Evolutionary conservation across 371 early-diverging fungal genomes (phyloP).

Genomic region (Smittium culicis): DNA sequence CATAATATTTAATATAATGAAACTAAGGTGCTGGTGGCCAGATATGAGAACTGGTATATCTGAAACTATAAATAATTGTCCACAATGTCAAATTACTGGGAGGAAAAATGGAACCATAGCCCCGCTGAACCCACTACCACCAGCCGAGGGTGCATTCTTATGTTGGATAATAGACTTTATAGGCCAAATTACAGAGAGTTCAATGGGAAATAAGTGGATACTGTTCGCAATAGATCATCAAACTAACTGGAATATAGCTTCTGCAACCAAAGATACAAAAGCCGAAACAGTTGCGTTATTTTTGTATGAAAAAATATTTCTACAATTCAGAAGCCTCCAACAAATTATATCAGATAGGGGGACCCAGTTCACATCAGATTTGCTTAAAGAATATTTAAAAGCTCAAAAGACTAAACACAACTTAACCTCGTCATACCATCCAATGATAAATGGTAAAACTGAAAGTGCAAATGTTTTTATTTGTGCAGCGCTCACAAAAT

Average conservation of each 20-base stretch:
- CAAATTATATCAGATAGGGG: conserved; percentile 30
- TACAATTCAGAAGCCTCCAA: conserved; percentile 21
- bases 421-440: conserved; percentile 22
- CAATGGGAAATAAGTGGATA: conserved; percentile 28
- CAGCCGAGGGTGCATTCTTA: conserved; percentile 18
- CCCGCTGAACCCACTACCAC: conserved; percentile 9
- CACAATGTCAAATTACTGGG: conserved; percentile 19
- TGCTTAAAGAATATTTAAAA: conserved; percentile 13
- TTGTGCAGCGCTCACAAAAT: conserved; percentile 4
- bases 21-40: conserved; percentile 25
- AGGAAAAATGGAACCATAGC: not conserved
- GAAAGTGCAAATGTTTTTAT: conserved; percentile 19
- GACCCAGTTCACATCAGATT: conserved; percentile 17
- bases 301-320: conserved; percentile 27
- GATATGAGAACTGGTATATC: conserved; percentile 14
- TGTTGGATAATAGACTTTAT: conserved; percentile 30
- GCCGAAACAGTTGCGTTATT: conserved; percentile 23
- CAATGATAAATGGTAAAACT: conserved; percentile 22
- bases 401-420: conserved; percentile 9
- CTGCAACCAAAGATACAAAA: conserved; percentile 21
- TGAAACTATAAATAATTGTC: conserved; percentile 15
- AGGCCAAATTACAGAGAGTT: conserved; percentile 20
- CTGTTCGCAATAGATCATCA: conserved; percentile 33
- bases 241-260: conserved; percentile 31
- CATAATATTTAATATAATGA: conserved; percentile 15